Base-by-base conservation (phyloP, 805 yeast species). In the Torulaspora quercuum region DNA sequence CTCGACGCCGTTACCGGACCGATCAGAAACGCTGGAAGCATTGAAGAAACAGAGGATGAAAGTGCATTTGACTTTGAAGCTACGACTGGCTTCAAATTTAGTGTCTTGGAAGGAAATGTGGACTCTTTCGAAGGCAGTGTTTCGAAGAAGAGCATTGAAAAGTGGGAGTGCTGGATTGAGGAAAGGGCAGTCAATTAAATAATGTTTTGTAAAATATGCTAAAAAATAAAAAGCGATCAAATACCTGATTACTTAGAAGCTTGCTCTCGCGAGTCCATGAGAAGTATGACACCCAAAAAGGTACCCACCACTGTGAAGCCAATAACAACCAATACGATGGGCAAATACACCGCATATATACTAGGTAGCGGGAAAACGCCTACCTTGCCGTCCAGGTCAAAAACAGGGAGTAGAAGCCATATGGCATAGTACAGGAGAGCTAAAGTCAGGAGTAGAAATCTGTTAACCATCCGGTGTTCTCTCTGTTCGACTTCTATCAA, bases 131-230 rank as follows among this genome's bases (percentile, higher is more conserved):
- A 76, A 6, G 97, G 97, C 1, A 82, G 89, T 46, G 82, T 83
- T 2, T 62, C 68, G 53, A 76, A 76, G 47, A 63, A 65, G 10
- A 73, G 80, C 20, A 62, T 73, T 23, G 72, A 64, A 4, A 63
- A 64, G 12, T 83, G 95, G 87, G 75, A 72, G 45, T 71, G 78
- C 45, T 89, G 95, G 95, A 68, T 89, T 21, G 81, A 78, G 45
- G 89, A 81, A 55, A 71, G 75, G 48, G 81, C 80, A 9, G 82
- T 80, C 17, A 83, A 83, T 45, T 67, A 39, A 31, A 26, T 10
- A 19, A 10, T 31, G 20, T 23, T n/a, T n/a, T n/a, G n/a, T n/a
- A n/a, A n/a, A n/a, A n/a, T n/a, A n/a, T n/a, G n/a, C n/a, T n/a
- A n/a, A n/a, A n/a, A n/a, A n/a, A n/a, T n/a, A n/a, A n/a, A n/a